phyloP scores from a whole-genome alignment of 2,329 filamentous ascomycete species.

The Colletotrichum sp. region DNA sequence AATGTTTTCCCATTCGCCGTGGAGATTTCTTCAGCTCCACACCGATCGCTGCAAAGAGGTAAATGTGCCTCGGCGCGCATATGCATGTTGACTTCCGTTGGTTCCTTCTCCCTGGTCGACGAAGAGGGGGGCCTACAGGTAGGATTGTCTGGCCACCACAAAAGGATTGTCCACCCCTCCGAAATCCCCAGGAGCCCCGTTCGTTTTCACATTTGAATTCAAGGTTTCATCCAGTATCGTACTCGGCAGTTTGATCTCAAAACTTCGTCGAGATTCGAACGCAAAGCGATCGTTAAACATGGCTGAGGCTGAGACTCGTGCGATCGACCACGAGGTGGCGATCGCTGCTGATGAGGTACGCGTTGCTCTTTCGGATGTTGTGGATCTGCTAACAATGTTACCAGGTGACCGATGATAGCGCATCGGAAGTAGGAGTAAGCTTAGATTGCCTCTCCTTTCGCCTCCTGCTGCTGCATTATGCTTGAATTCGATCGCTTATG shows the following conservation, averaged over 20 bases:
- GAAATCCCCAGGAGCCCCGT: background rate
- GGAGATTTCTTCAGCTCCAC: background rate
- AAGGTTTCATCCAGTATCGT: background rate
- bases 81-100: background rate
- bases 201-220: background rate
- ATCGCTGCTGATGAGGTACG: background rate
- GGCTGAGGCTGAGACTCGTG: background rate
- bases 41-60: background rate
- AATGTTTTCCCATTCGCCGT: background rate
- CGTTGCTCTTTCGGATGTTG: background rate
- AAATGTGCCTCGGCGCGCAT: background rate
- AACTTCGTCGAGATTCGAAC: background rate
- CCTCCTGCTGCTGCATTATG: background rate
- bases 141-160: background rate
- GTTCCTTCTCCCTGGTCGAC: background rate
- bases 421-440: background rate
- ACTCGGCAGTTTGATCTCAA: too few species aligned
- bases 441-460: background rate
- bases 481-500: background rate
- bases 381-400: background rate
- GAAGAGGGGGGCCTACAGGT: too few species aligned
- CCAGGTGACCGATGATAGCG: background rate
- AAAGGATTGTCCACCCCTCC: background rate
- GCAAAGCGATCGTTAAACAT: background rate
- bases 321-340: background rate